Base-by-base conservation (phyloP, 768 basidiomycete genomes). In the Kwoniella dejecticola region DNA sequence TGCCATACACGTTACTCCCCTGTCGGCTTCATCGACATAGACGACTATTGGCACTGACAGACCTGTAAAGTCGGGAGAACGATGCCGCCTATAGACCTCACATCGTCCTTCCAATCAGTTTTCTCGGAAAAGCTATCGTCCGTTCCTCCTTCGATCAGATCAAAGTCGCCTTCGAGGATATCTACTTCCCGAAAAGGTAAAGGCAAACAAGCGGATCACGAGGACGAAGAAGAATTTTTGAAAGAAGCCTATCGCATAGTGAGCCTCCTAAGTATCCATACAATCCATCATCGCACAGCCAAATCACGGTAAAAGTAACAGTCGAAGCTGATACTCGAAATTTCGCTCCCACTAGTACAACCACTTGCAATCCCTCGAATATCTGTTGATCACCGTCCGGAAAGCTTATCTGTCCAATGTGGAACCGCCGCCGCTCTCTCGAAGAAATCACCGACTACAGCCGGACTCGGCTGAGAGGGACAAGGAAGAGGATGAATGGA, bases 371-470 rank as follows among this genome's bases (percentile, higher is more conserved):
- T 65, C 70, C 4, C 69, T 81, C 4, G 44, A 63, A 19, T 46
- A 33, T 4, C 78, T 94, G 84, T 84, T 98, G 42, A 76, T 82
- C 31, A 83, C 84, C 58, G 85, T 97, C 60, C 87, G 93, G 13
- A 87, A 88, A 56, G 86, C 94, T 27, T 99, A 99, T 81, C 83
- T 98, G 69, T 91, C 63, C 86, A 89, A 66, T 17, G 17, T 79
- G 78, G 66, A 64, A 10, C 73, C 70, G 19, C 87, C 13, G 82
- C 85, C 60, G 69, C 76, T 56, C 24, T 62, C 54, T 17, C 65
- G 52, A 13, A 66, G 62, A 41, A 45, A 42, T 11, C 26, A 27
- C 21, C 49, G 49, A 54, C 4, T 17, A 8, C 48, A 50, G 6
- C 19, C 15, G 15, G 33, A 36, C n/a, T n/a, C 45, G 41, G 44